phyloP scores from a whole-genome alignment of 768 basidiomycete species.

The Panaeolus cyanescens region DNA sequence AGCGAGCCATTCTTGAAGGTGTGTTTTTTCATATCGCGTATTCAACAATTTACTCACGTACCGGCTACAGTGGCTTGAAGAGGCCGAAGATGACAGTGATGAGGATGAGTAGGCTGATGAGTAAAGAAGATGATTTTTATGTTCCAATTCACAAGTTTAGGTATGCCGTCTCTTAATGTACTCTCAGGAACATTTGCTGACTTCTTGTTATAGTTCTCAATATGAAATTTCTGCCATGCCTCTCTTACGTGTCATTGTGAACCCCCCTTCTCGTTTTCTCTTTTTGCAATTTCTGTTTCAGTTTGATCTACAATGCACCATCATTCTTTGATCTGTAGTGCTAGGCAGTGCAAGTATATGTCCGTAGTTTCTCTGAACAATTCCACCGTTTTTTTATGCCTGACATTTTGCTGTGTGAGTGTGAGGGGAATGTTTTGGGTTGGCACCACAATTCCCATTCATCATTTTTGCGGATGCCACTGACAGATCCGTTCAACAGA shows the following conservation, averaged over 20 bases:
- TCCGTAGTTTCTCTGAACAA: not conserved
- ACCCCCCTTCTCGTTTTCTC: not conserved
- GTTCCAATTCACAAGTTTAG: not conserved
- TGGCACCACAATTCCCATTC: not conserved
- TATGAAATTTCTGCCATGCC: not conserved
- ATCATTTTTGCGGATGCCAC: not conserved
- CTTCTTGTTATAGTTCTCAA: not conserved
- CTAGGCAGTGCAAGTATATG: not conserved
- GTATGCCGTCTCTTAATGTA: not conserved
- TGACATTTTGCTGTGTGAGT: not conserved
- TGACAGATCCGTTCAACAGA: not conserved
- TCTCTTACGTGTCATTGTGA: not conserved
- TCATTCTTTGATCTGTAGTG: slow-evolving; percentile 3
- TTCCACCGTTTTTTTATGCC: not conserved
- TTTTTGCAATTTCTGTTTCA: not conserved
- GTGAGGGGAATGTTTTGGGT: not conserved
- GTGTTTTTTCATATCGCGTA: slow-evolving; percentile 14
- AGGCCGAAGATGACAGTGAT: slow-evolving; percentile 82
- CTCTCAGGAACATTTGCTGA: not conserved
- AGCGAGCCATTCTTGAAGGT: slow-evolving; percentile 95
- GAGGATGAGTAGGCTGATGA: slow-evolving; percentile 39
- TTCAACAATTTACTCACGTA: not conserved
- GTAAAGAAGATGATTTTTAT: not conserved
- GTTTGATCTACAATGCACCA: not conserved
- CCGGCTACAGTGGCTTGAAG: slow-evolving; percentile 73